phyloP scores from a whole-genome alignment of 169 alveolate genomes.

The Plasmodium knowlesi region DNA sequence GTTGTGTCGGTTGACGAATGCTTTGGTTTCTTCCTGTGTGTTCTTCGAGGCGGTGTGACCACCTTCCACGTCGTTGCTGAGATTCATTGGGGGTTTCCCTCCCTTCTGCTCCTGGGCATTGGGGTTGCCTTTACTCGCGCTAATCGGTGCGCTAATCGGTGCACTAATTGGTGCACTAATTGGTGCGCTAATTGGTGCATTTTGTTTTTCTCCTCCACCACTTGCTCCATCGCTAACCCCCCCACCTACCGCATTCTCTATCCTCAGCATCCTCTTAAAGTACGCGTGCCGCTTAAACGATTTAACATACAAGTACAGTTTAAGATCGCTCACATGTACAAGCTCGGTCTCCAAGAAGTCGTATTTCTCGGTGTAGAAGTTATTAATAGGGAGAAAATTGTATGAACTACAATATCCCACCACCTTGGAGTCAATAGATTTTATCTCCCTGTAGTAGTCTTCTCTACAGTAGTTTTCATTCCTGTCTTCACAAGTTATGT shows the following conservation, averaged over 20 bases:
- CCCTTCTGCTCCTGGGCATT: not conserved
- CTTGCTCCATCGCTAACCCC: not conserved
- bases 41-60: too few species aligned
- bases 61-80: not conserved
- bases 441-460: constrained; percentile 62
- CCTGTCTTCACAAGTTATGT: not conserved
- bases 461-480: constrained; percentile 17
- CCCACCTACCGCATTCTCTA: not conserved
- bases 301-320: constrained; percentile 39
- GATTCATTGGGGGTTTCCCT: not conserved
- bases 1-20: not conserved
- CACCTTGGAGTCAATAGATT: constrained; percentile 16
- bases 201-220: not conserved
- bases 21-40: not conserved
- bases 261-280: constrained; percentile 27
- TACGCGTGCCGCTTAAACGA: constrained; percentile 60
- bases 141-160: not conserved
- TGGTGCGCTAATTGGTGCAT: not conserved
- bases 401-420: constrained; percentile 67
- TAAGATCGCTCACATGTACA: constrained; percentile 50
- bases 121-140: not conserved
- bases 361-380: constrained; percentile 70
- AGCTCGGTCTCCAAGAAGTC: constrained; percentile 65
- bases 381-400: constrained; percentile 61
- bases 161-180: not conserved